Base-by-base conservation (phyloP, 192 early-diverging fungal species). In the Dimargaris cristalligena region DNA sequence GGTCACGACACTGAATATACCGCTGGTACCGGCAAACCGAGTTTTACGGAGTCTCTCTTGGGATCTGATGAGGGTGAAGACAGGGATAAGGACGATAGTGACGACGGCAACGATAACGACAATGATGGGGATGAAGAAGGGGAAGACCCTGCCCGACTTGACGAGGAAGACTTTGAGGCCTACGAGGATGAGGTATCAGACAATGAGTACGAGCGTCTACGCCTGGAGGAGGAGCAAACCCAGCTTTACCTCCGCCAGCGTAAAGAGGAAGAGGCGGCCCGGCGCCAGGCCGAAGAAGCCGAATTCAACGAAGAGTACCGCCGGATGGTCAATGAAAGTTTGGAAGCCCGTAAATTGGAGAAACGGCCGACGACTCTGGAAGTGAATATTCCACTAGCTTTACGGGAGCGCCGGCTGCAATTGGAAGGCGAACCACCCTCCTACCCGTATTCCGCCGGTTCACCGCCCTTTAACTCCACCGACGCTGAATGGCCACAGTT, bases 291-390 rank as follows among this genome's bases (percentile, higher is more conserved):
- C 59, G 80, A 88, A 16, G 94, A 91, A 49, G 86, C 90, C 25
- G 77, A 85, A 35, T 90, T 97, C 78, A 92, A 97, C 52, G 71
- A 77, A 52, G 91, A 95, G 64, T 90, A 91, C 55, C 86, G 80
- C 63, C 80, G 80, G 64, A 86, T 96, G 71, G 86, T 97, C 80
- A 79, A 78, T n/a, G 94, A 97, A 55, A 89, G 86, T 46, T 63
- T 88, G 45, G 94, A 94, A 35, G 73, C 81, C 13, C 84, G 90
- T 31, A 86, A 88, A 67, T 74, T 72, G 63, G 66, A 70, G 60
- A 64, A 67, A 60, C 62, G 62, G 30, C 65, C 66, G 4, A 64
- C 62, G 10, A 58, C 68, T 32, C 63, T 69, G 38, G 60, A 63
- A 4, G 65, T 75, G 20, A 57, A 63, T 48, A 72, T 75, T 28